Evolutionary conservation across 2,329 filamentous ascomycete species (phyloP), one percentile per base, ranked within the genome.

Genomic region (Daldinia sp.): DNA sequence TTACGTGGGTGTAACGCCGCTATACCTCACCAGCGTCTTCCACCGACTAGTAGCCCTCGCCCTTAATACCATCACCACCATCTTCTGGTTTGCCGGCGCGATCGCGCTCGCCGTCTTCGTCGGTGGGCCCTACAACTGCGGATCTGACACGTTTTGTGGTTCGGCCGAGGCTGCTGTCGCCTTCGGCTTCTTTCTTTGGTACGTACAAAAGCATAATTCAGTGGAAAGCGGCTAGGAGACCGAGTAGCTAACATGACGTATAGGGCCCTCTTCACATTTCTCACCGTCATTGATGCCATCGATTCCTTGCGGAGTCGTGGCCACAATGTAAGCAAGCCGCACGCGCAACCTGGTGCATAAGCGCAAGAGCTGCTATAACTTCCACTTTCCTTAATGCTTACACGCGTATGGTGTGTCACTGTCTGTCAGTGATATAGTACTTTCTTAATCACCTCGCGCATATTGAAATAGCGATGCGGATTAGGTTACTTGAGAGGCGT

Each of bases 71-170:
- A 72, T 96, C 26, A 96, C 93, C 9, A 90, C 91, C 81, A 85
- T 97, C 63, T 97, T 97, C 83, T 97, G 94, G 94, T 96, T 98
- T 77, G 90, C 91, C 0, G 93, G 93, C 6, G 92, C 93, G 74
- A 90, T 97, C 72, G 93, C 93, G 0, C 80, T 94, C 10, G 93
- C 91, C 0, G 90, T 89, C 20, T 84, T 84, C 62, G 80, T 93
- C 64, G 87, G 87, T 60, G 84, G 87, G 15, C 82, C 87, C 0
- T 80, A 77, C 7, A 82, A 86, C 63, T 90, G 88, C 76, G 83
- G 81, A 46, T 82, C 80, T 55, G 82, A 83, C 46, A 82, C 79
- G 18, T 83, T 82, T 15, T 94, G 92, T 79, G 83, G 84, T 50
- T 82, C 86, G 10, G 81, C 86, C 7, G 88, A 92, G 80, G 90